Base-by-base conservation (phyloP, 2,329 filamentous ascomycete genomes). In the Elsinoe ampelina region DNA sequence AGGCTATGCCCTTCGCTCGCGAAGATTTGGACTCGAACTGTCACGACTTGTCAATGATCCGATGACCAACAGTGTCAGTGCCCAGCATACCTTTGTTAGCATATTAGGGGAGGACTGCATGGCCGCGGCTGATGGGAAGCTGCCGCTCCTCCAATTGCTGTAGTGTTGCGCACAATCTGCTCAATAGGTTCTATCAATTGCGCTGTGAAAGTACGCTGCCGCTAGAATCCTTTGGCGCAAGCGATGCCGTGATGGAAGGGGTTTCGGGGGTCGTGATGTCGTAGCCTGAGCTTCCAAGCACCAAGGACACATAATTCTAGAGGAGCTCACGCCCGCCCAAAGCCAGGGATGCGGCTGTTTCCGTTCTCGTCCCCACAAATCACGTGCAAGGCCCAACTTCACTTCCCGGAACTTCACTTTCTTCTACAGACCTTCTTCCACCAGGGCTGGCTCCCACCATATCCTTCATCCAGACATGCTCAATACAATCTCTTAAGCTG, bases 1-100 rank as follows among this genome's bases (percentile, higher is more conserved):
- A 85, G 62, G 82, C 82, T 66, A 85, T 82, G 68, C 82, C 82
- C 68, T 85, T 85, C 5, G 82, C 82, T 72, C 82, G 75, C 61
- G 82, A 84, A 47, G 81, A 84, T 71, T 85, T 85, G 59, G 81
- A 84, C 68, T 85, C 82, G 67, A 82, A 82, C 79, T 82, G 62
- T 22, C 55, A 50, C 0, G 17, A 10, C 55, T 71, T 10, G 17
- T 60, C 39, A 60, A 55, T 20, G 26, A 3, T 2, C 32, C 10
- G 26, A 43, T 19, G 13, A 20, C 5, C 6, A n/a, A 30, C 51
- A 69, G 63, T 57, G 56, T 26, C 5, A 7, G 8, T 38, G 26
- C 59, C 48, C 57, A 58, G 60, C 64, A 20, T 72, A 71, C 76
- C 71, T 78, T 78, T 65, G 75, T 78, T 69, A 78, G 73, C 75